Evolutionary conservation across 129 eudicot genomes (phyloP).

Genomic region (Pulicaria dysenterica): DNA sequence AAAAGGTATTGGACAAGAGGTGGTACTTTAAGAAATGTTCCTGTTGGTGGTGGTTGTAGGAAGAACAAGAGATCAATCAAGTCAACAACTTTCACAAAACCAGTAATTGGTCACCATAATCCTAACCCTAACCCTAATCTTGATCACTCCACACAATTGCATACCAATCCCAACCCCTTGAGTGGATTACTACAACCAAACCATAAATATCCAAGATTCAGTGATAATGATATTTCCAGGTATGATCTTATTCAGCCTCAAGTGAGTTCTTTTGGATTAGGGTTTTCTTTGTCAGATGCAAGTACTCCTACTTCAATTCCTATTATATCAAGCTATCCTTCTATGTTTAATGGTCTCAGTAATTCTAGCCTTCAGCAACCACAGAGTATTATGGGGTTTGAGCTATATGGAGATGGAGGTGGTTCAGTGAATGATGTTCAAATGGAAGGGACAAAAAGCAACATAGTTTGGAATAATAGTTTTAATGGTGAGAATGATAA

Average conservation of each 20-base stretch:
- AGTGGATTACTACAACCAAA: slow-evolving; percentile 45
- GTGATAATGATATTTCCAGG: slow-evolving; percentile 28
- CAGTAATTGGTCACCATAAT: slow-evolving; percentile 6
- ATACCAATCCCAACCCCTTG: slow-evolving; percentile 44
- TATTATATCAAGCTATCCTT: slow-evolving; percentile 34
- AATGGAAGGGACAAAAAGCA: slow-evolving; percentile 44
- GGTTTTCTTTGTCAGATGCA: slow-evolving; percentile 65
- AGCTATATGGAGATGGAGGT: slow-evolving; percentile 38
- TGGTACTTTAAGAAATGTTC: slow-evolving; percentile 81
- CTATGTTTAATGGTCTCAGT: slow-evolving; percentile 27
- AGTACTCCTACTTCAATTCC: slow-evolving; percentile 24
- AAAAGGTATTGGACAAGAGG: slow-evolving; percentile 88
- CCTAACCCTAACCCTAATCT: slow-evolving; percentile 26
- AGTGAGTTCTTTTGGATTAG: slow-evolving; percentile 50
- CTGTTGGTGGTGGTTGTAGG: slow-evolving; percentile 86
- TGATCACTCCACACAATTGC: slow-evolving; percentile 14
- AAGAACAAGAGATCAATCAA: slow-evolving; percentile 65
- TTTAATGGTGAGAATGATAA: slow-evolving; percentile 32
- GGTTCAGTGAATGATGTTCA: slow-evolving; percentile 37
- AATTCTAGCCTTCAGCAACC: slow-evolving; percentile 49
- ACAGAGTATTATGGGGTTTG: slow-evolving; percentile 30
- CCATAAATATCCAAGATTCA: slow-evolving; percentile 41
- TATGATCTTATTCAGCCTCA: slow-evolving; percentile 49
- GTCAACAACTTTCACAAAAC: slow-evolving; percentile 20
- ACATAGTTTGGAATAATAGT: slow-evolving; percentile 45